Conservation (phyloP, 371 early-diverging fungal species). For the Apophysomyces trapeziformis region DNA sequence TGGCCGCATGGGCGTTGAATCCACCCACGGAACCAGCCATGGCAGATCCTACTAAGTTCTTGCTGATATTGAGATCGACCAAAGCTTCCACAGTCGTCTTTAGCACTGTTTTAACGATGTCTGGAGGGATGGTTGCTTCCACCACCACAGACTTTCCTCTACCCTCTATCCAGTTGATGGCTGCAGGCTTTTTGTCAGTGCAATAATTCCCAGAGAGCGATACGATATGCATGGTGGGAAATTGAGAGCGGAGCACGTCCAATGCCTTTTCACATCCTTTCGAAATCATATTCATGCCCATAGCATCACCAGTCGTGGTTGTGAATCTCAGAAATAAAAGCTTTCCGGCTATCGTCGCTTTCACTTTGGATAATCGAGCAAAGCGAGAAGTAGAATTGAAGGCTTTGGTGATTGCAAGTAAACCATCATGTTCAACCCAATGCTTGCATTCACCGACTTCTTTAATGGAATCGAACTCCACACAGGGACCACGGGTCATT, state of each 20-base stretch:
- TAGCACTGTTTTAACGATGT: constrained; percentile 80
- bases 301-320: constrained; percentile 96
- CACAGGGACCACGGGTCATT: constrained; percentile 95
- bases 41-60: constrained; percentile 94
- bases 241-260: constrained; percentile 60
- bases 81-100: constrained; percentile 86
- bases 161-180: constrained; percentile 97
- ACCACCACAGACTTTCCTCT: constrained; percentile 96
- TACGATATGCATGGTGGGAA: constrained; percentile 81
- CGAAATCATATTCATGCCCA: constrained; percentile 99
- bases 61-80: constrained; percentile 82
- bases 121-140: constrained; percentile 85
- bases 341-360: constrained; percentile 86
- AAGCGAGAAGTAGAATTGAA: constrained; percentile 93
- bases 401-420: constrained; percentile 64
- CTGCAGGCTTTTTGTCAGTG: constrained; percentile 98
- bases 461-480: constrained; percentile 78
- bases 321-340: constrained; percentile 87
- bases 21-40: constrained; percentile 96
- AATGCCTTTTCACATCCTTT: constrained; percentile 91
- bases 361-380: constrained; percentile 82
- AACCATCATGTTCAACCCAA: constrained; percentile 80
- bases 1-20: constrained; percentile 97
- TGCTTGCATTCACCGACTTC: constrained; percentile 73
- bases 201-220: constrained; percentile 94